Evolutionary conservation across 306 rosid species (phyloP).

Genomic region (Clitoria ternatea): DNA sequence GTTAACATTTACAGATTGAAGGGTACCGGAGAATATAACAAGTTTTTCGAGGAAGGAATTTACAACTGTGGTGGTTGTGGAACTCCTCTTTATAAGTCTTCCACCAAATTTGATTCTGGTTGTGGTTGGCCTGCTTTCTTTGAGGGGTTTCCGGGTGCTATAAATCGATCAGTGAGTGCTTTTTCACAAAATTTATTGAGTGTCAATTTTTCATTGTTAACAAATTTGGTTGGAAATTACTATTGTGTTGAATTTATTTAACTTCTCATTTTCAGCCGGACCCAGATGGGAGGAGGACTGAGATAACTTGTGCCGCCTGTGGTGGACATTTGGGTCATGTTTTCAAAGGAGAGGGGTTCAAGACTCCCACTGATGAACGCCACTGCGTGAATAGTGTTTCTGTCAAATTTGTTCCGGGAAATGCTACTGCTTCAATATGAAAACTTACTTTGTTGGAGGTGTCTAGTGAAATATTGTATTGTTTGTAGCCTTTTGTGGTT

Average conservation of each 20-base stretch:
- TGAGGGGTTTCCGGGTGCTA: slow-evolving; percentile 87
- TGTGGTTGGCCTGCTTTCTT: slow-evolving; percentile 98
- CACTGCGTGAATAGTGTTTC: slow-evolving; percentile 90
- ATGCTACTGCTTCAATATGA: slow-evolving; percentile 37
- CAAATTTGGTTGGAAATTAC: background rate
- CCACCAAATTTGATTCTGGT: slow-evolving; percentile 79
- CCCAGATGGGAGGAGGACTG: slow-evolving; percentile 88
- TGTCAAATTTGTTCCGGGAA: slow-evolving; percentile 49
- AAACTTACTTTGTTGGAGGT: background rate
- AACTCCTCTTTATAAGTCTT: slow-evolving; percentile 73
- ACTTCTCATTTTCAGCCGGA: slow-evolving; percentile 51
- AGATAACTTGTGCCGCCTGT: slow-evolving; percentile 87
- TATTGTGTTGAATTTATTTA: background rate
- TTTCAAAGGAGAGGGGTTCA: slow-evolving; percentile 76
- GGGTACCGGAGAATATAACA: slow-evolving; percentile 81
- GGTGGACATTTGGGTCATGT: slow-evolving; percentile 86
- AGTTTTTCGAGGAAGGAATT: slow-evolving; percentile 67
- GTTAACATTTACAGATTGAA: slow-evolving; percentile 45
- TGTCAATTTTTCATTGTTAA: background rate
- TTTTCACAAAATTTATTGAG: background rate
- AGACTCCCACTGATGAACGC: slow-evolving; percentile 80
- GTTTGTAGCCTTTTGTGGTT: background rate
- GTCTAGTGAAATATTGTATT: background rate
- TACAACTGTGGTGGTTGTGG: slow-evolving; percentile 80
- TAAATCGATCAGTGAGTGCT: slow-evolving; percentile 60